Conservation (phyloP, 805 yeast species). For the Myxozyma kluyveri region DNA sequence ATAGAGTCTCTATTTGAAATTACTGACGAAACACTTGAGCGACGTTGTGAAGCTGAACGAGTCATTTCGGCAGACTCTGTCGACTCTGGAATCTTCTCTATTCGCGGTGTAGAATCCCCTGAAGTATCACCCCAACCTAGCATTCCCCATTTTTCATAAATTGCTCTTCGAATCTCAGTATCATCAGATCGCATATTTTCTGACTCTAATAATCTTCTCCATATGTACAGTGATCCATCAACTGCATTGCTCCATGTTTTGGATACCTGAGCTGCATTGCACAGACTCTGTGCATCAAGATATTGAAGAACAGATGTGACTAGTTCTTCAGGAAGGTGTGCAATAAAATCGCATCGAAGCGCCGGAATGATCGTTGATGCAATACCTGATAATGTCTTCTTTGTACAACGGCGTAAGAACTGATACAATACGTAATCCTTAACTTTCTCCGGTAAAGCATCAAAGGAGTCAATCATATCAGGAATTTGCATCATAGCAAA, state of each 20-base stretch:
- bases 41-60: background rate
- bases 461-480: constrained; percentile 36
- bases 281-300: constrained; percentile 62
- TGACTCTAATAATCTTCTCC: constrained; percentile 63
- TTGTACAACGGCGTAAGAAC: constrained; percentile 56
- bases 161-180: constrained; percentile 47
- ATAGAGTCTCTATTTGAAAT: background rate
- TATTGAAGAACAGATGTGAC: constrained; percentile 60
- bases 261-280: constrained; percentile 62
- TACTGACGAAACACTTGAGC: background rate
- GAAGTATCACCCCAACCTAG: constrained; percentile 14
- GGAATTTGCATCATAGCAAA: constrained; percentile 31
- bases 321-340: constrained; percentile 72
- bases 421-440: constrained; percentile 52
- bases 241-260: constrained; percentile 67
- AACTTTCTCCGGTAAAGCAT: constrained; percentile 45
- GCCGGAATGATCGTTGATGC: constrained; percentile 51
- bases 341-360: constrained; percentile 70
- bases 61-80: too few relatives aligned
- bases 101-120: background rate
- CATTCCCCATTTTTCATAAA: constrained; percentile 36
- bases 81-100: background rate
- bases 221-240: constrained; percentile 57
- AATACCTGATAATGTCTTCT: constrained; percentile 61
- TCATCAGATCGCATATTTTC: constrained; percentile 58